Conservation (phyloP, 805 yeast genomes). For the Kluyveromyces siamensis region DNA sequence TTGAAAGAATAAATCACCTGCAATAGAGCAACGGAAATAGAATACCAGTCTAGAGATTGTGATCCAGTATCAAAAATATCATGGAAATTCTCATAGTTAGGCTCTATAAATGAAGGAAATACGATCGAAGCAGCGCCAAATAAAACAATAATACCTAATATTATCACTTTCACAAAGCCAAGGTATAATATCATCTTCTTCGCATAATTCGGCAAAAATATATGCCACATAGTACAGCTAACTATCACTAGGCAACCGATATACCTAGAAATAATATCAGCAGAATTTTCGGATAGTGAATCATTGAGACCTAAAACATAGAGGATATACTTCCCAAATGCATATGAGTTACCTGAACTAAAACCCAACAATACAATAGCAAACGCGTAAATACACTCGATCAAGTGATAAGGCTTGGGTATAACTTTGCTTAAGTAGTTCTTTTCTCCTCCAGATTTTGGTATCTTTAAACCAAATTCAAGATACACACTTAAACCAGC, state of each 20-base stretch:
- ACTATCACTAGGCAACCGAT: constrained; percentile 44
- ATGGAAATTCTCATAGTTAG: constrained; percentile 1
- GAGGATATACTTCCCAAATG: constrained; percentile 53
- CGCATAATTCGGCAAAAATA: constrained; percentile 40
- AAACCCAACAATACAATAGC: constrained; percentile 50
- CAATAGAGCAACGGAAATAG: constrained; percentile 46
- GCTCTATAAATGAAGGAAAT: constrained; percentile 5
- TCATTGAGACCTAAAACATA: constrained; percentile 33
- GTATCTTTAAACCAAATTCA: constrained; percentile 58
- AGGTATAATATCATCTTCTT: constrained; percentile 42
- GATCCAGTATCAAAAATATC: constrained; percentile 23
- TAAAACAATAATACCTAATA: constrained; percentile 39
- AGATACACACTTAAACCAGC: constrained; percentile 48
- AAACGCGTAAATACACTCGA: constrained; percentile 41
- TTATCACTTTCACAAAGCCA: constrained; percentile 45
- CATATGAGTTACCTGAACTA: constrained; percentile 55
- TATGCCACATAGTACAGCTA: constrained; percentile 39
- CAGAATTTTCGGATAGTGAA: constrained; percentile 9
- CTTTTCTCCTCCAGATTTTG: constrained; percentile 61
- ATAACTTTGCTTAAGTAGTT: constrained; percentile 54
- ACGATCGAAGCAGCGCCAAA: constrained; percentile 36
- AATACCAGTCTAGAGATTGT: constrained; percentile 37
- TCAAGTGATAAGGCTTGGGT: constrained; percentile 43
- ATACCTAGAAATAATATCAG: constrained; percentile 32
- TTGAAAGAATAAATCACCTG: constrained; percentile 56